Evolutionary conservation across 305 asterid genomes (phyloP), one percentile per base, ranked within the genome.

Genomic region (Fraxinus floribunda): DNA sequence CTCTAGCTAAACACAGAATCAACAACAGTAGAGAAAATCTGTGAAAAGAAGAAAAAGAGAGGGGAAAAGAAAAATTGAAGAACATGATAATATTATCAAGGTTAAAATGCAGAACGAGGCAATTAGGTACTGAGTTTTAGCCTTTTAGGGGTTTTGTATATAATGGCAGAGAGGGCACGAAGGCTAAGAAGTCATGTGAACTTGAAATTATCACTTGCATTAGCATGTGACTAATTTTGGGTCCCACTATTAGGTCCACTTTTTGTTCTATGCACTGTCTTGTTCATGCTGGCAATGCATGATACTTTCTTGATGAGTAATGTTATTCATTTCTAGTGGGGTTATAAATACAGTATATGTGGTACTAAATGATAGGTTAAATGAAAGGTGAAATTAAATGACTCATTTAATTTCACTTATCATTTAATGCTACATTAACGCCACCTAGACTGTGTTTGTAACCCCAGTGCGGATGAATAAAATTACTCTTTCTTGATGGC

Each of bases 1-100:
- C 70, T 26, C 76, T 82, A 36, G 78, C 77, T 32, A 20, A n/a
- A 8, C 36, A 78, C 2, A 85, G 86, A 70, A 78, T 3, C 29
- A 84, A 83, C 32, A 87, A 41, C 2, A 73, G n/a, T 5, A 57
- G 46, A 57, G 68, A 57, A 57, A 57, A 52, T 16, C 3, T 52
- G 24, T 52, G 64, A 16, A 52, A 52, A 52, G 64, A 52, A 52
- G 22, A 52, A 52, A 16, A 52, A 3, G 57, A 46, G 16, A 13
- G 57, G 18, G 57, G 16, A 49, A 18, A 18, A 62, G 74, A 26
- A 66, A 29, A 66, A 66, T 24, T 26, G 36, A 66, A 11, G 7
- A 66, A 11, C 74, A 26, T 66, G 74, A 66, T 26, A 26, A 66
- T 26, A 10, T 20, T 64, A 64, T 64, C 32, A 22, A 24, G 30